Percentiles rank a stretch among this genome's conserved stretches.
Evolutionary conservation across 1,139 yeast genomes (phyloP).

Genomic region (Suhomyces maxii): DNA sequence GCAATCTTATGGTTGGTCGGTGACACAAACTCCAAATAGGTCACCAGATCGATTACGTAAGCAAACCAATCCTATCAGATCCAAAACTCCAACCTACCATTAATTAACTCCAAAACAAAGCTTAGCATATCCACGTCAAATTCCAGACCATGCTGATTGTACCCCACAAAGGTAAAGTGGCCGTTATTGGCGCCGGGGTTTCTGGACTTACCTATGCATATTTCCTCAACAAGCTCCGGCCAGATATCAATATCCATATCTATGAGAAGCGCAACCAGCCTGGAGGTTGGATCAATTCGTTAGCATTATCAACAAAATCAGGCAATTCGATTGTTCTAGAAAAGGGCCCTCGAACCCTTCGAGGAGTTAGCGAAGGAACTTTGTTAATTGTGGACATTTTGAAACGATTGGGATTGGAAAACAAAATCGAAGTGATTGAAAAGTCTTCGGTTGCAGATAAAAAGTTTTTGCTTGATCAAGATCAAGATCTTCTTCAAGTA

Average conservation of each 20-base stretch:
- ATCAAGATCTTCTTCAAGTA: constrained; percentile 47
- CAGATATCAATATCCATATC: constrained; percentile 65
- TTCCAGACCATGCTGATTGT: constrained; percentile 1
- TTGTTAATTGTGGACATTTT: constrained; percentile 60
- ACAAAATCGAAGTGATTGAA: constrained; percentile 51
- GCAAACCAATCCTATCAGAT: too few relatives aligned
- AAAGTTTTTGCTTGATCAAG: constrained; percentile 53
- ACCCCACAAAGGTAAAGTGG: constrained; percentile 46
- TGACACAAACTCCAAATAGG: too few relatives aligned
- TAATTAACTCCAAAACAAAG: too few relatives aligned
- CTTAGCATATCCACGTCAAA: background rate
- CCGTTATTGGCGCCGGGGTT: constrained; percentile 83
- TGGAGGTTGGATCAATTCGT: constrained; percentile 82
- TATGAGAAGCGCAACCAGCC: constrained; percentile 54
- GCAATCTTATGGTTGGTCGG: too few relatives aligned
- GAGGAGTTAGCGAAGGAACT: constrained; percentile 71
- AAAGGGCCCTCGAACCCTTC: constrained; percentile 73
- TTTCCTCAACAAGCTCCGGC: constrained; percentile 66
- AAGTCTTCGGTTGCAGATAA: constrained; percentile 55
- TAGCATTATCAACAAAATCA: constrained; percentile 16
- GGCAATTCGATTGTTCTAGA: constrained; percentile 43
- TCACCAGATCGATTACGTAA: too few relatives aligned
- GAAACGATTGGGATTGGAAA: constrained; percentile 39
- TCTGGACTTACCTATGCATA: constrained; percentile 83
- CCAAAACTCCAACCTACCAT: background rate